Conservation (phyloP, 345 rosid genomes). For the Mangifera indica region DNA sequence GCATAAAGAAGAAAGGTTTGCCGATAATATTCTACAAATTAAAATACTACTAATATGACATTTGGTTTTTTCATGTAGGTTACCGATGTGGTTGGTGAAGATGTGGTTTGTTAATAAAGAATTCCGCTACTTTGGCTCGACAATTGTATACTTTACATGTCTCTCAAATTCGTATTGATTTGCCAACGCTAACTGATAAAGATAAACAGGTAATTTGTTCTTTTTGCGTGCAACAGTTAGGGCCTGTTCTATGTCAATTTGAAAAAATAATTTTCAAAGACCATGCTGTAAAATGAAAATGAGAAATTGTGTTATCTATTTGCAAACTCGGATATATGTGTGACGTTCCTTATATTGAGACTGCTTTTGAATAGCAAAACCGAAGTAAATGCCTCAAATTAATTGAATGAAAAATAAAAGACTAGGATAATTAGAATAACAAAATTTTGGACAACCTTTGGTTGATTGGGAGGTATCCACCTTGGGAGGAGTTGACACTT, state of each 20-base stretch:
- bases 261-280: too few relatives aligned
- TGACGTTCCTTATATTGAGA: too few relatives aligned
- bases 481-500: too few relatives aligned
- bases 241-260: neutral
- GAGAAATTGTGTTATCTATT: too few relatives aligned
- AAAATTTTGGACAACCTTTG: too few relatives aligned
- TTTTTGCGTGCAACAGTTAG: neutral
- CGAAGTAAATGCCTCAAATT: too few relatives aligned
- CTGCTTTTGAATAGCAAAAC: too few relatives aligned
- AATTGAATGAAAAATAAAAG: too few relatives aligned
- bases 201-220: constrained; percentile 53
- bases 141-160: constrained; percentile 63
- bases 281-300: too few relatives aligned
- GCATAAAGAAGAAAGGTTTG: neutral
- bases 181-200: constrained; percentile 58
- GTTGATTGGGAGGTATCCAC: too few relatives aligned
- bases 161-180: constrained; percentile 60
- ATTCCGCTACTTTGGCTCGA: constrained; percentile 57
- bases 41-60: neutral
- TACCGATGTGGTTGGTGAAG: constrained; percentile 51
- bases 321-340: too few relatives aligned
- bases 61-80: constrained; percentile 40
- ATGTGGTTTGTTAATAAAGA: constrained; percentile 68
- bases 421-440: too few relatives aligned
- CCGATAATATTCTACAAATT: neutral